Evolutionary conservation across 257 asterid genomes (phyloP).

Genomic region (Solanum lycopersicoides): DNA sequence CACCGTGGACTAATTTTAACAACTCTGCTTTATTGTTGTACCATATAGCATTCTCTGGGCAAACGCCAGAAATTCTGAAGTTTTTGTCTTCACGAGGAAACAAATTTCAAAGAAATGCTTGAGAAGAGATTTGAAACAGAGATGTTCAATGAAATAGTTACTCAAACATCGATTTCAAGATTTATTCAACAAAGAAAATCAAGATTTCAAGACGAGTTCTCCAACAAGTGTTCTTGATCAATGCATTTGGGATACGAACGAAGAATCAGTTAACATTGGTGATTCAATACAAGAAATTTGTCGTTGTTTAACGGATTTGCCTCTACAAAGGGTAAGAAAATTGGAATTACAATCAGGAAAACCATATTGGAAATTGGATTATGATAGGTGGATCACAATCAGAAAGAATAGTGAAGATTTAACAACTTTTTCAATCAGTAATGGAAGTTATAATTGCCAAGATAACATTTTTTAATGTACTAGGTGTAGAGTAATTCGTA

Average conservation of each 20-base stretch:
- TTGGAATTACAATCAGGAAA: conserved; percentile 12
- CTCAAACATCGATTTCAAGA: conserved; percentile 51
- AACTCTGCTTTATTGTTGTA: conserved; percentile 18
- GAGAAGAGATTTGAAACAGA: conserved; percentile 32
- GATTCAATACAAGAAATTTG: neutral
- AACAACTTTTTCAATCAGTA: neutral
- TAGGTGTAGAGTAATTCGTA: too few relatives aligned
- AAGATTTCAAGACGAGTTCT: conserved; percentile 9
- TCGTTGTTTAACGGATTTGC: neutral
- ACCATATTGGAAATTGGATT: conserved; percentile 26
- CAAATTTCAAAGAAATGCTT: conserved; percentile 56
- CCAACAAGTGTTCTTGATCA: conserved; percentile 67
- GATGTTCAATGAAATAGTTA: conserved; percentile 56
- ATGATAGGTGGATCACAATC: conserved; percentile 36
- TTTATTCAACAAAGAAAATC: neutral
- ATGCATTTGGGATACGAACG: conserved; percentile 49
- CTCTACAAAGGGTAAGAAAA: conserved; percentile 11
- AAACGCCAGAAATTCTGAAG: conserved; percentile 44
- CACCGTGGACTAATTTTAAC: conserved; percentile 44
- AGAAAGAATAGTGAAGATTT: conserved; percentile 5
- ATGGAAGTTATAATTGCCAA: too few relatives aligned
- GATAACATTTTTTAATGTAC: too few relatives aligned
- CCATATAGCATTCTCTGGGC: conserved; percentile 50
- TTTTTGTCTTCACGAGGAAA: conserved; percentile 33
- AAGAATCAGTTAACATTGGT: conserved; percentile 14